These are phyloP conservation scores for Polytrichum commune DNA, from an alignment of 225 moss, liverwort and hornwort genomes.

Conservation along the genomic window DNA sequence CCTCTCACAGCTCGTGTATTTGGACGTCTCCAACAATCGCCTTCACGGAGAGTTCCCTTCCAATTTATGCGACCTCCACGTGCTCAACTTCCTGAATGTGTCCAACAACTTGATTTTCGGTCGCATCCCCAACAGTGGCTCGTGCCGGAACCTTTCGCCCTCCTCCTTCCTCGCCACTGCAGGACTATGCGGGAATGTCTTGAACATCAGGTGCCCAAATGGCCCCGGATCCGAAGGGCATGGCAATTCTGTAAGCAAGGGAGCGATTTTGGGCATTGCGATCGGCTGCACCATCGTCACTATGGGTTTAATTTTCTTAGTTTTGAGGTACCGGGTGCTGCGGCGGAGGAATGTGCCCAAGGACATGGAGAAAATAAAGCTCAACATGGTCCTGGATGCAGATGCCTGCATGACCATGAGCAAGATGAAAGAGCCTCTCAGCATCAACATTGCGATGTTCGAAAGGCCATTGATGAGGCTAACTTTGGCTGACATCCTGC, in stretches of 20 bases:
- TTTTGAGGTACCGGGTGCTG: conserved; percentile 34
- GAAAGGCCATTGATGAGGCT: conserved; percentile 80
- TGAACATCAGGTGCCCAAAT: conserved; percentile 33
- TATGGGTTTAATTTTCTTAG: conserved; percentile 35
- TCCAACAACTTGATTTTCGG: conserved; percentile 44
- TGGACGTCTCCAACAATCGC: conserved; percentile 65
- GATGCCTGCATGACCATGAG: conserved; percentile 56
- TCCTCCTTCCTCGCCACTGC: conserved; percentile 33
- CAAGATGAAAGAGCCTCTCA: conserved; percentile 75
- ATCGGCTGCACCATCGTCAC: conserved; percentile 51
- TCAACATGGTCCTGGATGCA: conserved; percentile 58
- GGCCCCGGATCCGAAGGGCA: conserved; percentile 14
- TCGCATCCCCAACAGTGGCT: conserved; percentile 37
- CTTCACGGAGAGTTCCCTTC: conserved; percentile 71
- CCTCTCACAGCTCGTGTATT: conserved; percentile 41
- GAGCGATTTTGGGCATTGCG: conserved; percentile 51
- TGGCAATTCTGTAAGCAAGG: conserved; percentile 19
- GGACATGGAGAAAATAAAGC: conserved; percentile 63
- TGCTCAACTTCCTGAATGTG: conserved; percentile 36
- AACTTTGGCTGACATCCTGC: conserved; percentile 70
- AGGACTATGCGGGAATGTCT: conserved; percentile 37
- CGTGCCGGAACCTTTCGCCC: conserved; percentile 27
- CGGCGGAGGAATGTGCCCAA: conserved; percentile 39
- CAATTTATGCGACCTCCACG: conserved; percentile 29
- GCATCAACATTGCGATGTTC: conserved; percentile 92